Conservation (phyloP, 495 filamentous ascomycete species). For the Aspergillus bridgeri region DNA sequence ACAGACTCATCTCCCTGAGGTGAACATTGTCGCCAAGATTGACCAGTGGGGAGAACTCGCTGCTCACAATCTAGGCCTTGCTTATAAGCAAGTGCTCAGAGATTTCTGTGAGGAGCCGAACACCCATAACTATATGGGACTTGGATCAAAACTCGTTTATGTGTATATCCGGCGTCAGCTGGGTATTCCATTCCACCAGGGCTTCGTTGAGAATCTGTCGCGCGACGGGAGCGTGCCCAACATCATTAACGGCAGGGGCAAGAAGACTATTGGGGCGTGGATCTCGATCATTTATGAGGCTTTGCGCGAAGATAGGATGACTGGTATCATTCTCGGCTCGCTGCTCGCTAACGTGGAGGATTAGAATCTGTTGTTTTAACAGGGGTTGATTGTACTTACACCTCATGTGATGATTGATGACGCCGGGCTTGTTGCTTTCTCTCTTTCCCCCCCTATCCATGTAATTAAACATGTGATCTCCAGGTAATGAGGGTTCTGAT, state of each 20-base stretch:
- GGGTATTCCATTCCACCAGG: conserved; percentile 26
- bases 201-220: conserved; percentile 28
- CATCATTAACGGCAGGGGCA: conserved; percentile 14
- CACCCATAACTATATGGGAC: conserved; percentile 21
- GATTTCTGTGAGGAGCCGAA: conserved; percentile 15
- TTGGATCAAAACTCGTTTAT: conserved; percentile 20
- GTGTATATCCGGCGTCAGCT: conserved; percentile 19
- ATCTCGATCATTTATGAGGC: conserved; percentile 29
- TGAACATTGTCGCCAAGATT: conserved; percentile 32
- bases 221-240: not conserved
- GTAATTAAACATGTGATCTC: not conserved
- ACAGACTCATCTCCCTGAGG: conserved; percentile 36
- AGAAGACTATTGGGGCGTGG: conserved; percentile 27
- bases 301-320: conserved; percentile 12
- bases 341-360: not conserved
- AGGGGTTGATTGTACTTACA: not conserved
- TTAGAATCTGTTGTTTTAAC: not conserved
- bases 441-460: no score
- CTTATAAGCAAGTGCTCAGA: conserved; percentile 11
- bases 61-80: conserved; percentile 1
- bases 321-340: not conserved
- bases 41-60: conserved; percentile 20
- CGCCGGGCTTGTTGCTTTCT: no score
- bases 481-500: not conserved
- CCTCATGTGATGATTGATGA: not conserved